phyloP scores from a whole-genome alignment of 164 flowering plant genomes.

The Aristolochia californica region DNA sequence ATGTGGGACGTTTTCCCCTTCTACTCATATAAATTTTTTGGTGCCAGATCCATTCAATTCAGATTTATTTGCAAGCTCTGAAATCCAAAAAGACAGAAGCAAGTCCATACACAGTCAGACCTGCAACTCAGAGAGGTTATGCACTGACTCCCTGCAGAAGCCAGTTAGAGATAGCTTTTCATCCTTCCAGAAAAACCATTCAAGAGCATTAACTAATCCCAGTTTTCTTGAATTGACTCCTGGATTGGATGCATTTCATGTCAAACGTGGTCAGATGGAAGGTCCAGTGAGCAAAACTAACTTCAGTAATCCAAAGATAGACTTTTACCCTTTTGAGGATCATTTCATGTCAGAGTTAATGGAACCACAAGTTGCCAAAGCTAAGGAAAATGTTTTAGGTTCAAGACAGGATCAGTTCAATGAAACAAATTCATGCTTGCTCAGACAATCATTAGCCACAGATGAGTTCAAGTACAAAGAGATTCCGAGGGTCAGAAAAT shows the following conservation, averaged over 20 bases:
- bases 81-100: conserved; percentile 18
- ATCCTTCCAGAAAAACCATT: conserved; percentile 7
- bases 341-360: conserved; percentile 11
- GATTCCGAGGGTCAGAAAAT: neutral
- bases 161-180: conserved; percentile 8
- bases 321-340: conserved; percentile 10
- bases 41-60: conserved; percentile 13
- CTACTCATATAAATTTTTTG: neutral
- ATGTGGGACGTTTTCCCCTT: no score
- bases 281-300: conserved; percentile 7
- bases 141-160: conserved; percentile 11
- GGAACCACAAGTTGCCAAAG: conserved; percentile 12
- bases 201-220: conserved; percentile 7
- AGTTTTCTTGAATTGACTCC: neutral
- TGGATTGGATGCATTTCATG: conserved; percentile 12
- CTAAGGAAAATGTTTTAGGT: conserved; percentile 8
- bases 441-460: no score
- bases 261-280: conserved; percentile 9
- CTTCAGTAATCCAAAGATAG: conserved; percentile 11
- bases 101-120: conserved; percentile 11
- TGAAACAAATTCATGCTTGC: neutral
- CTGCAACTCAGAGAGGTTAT: conserved; percentile 5
- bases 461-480: neutral
- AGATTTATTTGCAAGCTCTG: conserved; percentile 13
- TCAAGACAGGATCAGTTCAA: conserved; percentile 16